phyloP scores from a whole-genome alignment of 2,329 filamentous ascomycete species.

The Colletotrichum sp. region DNA sequence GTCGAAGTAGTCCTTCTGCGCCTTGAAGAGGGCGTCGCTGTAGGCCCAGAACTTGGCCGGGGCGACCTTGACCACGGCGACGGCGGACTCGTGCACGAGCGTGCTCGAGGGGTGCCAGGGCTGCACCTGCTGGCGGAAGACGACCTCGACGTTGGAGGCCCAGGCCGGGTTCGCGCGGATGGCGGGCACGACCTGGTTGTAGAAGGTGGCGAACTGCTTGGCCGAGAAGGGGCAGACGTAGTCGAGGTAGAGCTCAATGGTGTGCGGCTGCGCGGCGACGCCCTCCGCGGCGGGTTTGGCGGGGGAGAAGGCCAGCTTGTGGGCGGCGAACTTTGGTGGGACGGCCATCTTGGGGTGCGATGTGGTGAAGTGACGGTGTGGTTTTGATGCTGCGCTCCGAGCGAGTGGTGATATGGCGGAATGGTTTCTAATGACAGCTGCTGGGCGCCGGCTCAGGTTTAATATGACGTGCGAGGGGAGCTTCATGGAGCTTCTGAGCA shows the following conservation, averaged over 20 bases:
- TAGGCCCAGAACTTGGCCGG: slow-evolving; percentile 83
- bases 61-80: slow-evolving; percentile 76
- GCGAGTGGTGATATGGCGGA: background rate
- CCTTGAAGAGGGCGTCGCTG: slow-evolving; percentile 66
- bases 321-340: slow-evolving; percentile 77
- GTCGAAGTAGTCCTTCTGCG: slow-evolving; percentile 84
- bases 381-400: background rate
- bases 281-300: slow-evolving; percentile 35
- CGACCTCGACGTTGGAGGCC: slow-evolving; percentile 67
- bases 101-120: slow-evolving; percentile 93
- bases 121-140: slow-evolving; percentile 92
- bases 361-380: background rate
- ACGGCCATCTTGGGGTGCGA: slow-evolving; percentile 65
- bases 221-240: slow-evolving; percentile 84
- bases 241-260: slow-evolving; percentile 76
- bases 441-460: slow-evolving; percentile 9
- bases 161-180: slow-evolving; percentile 66
- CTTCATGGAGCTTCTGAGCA: slow-evolving; percentile 12
- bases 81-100: slow-evolving; percentile 80
- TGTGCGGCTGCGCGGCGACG: slow-evolving; percentile 56
- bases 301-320: slow-evolving; percentile 62
- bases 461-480: slow-evolving; percentile 2
- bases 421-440: background rate
- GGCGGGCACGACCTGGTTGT: slow-evolving; percentile 67
- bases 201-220: slow-evolving; percentile 78